These are phyloP conservation scores for Apiotrichum veenhuisii DNA, from an alignment of 1,284 basidiomycete species.

Conservation along the genomic window DNA sequence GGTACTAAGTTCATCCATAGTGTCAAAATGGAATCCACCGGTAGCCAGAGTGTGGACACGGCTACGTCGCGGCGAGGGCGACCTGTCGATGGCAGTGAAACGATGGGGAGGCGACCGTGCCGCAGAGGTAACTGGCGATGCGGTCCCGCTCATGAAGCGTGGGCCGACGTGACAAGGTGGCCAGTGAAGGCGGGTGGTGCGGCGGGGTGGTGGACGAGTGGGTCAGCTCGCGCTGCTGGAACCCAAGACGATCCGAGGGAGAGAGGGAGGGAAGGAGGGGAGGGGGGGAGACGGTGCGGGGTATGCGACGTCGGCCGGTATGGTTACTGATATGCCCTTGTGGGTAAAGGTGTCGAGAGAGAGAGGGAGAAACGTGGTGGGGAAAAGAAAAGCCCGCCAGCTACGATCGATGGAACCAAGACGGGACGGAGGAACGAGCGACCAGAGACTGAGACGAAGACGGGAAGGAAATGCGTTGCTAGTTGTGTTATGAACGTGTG, in stretches of 20 bases:
- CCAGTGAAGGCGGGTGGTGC: neutral
- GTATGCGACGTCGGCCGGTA: neutral
- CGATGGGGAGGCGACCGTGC: constrained; percentile 4
- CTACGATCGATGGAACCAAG: too few species aligned
- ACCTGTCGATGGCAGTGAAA: neutral
- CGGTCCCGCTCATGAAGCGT: constrained; percentile 4
- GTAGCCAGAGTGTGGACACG: constrained; percentile 12
- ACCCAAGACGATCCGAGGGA: neutral
- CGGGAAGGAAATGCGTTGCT: too few species aligned
- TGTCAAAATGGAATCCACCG: constrained; percentile 6
- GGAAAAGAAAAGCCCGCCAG: too few species aligned
- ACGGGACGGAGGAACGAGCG: too few species aligned
- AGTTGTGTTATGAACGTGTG: too few species aligned
- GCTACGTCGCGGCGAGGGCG: constrained; percentile 13
- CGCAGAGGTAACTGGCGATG: constrained; percentile 2
- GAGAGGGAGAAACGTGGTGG: too few species aligned
- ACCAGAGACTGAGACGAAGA: too few species aligned
- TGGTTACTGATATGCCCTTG: neutral
- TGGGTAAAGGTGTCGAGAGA: too few species aligned
- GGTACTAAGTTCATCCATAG: constrained; percentile 1
- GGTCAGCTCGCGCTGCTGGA: neutral
- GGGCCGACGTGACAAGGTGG: neutral
- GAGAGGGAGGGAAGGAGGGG: neutral
- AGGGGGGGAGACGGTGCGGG: neutral
- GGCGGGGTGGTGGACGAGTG: neutral